A percentile compares a stretch with the other conserved stretches of the same genome.
Evolutionary conservation across 305 asterid genomes (phyloP).

Genomic region (Fraxinus platypoda): DNA sequence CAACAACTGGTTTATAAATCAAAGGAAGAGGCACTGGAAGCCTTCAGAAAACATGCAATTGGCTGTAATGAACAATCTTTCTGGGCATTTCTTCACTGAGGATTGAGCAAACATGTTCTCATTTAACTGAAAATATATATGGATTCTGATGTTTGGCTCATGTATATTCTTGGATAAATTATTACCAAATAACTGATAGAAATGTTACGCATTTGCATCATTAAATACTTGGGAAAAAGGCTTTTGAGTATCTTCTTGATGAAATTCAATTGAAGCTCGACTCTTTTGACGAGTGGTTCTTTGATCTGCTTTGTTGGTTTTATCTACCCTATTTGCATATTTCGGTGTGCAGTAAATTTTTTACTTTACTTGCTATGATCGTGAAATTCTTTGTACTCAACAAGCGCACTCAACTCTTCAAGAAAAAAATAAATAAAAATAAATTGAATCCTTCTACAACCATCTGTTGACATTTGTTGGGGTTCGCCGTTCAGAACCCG

Average conservation of each 20-base stretch:
- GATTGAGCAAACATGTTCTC: background rate
- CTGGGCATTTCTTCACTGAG: constrained; percentile 5
- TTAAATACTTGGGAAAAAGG: background rate
- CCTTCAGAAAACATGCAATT: constrained; percentile 9
- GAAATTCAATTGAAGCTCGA: background rate
- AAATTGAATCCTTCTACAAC: no score
- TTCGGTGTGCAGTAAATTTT: background rate
- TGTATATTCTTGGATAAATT: background rate
- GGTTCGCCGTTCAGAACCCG: background rate
- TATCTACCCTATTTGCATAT: background rate
- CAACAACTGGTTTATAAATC: constrained; percentile 8
- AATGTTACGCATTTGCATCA: background rate
- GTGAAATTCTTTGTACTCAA: background rate
- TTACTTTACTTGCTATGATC: background rate
- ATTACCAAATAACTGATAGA: background rate
- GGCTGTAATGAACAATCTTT: constrained; percentile 17
- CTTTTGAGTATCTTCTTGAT: background rate
- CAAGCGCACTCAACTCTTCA: background rate
- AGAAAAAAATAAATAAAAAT: background rate
- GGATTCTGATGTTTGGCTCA: background rate
- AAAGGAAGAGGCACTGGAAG: constrained; percentile 1
- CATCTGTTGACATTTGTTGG: background rate
- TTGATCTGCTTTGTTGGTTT: background rate
- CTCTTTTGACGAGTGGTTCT: background rate
- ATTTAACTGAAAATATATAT: background rate